A percentile compares a stretch with the other conserved stretches of the same genome.
Evolutionary conservation across 108 stramenopile genomes (phyloP).

Genomic region (Pinguiococcus pyrenoidosus): DNA sequence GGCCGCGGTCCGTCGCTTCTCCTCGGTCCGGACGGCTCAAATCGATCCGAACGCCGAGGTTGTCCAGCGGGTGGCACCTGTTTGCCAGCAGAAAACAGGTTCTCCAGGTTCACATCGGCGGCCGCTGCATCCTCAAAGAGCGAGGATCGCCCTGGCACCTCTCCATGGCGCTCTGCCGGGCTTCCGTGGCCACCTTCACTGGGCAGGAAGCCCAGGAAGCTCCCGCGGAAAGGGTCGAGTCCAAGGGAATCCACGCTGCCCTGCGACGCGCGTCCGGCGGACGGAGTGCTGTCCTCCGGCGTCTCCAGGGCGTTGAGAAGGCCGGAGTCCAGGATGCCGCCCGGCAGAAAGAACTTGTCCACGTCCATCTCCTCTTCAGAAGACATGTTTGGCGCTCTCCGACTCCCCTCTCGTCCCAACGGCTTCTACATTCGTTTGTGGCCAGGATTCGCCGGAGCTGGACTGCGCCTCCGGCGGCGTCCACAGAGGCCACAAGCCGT

Average conservation of each 20-base stretch:
- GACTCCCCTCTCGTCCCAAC: no score
- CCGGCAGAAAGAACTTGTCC: slow-evolving; percentile 13
- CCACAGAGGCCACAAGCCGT: no score
- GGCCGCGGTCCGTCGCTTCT: neutral
- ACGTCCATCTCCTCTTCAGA: slow-evolving; percentile 14
- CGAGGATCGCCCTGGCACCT: slow-evolving; percentile 2
- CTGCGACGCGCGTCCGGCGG: slow-evolving; percentile 8
- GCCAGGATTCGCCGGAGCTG: no score
- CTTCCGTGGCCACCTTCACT: neutral
- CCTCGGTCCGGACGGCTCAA: no score
- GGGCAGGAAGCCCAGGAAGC: neutral
- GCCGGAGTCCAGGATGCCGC: slow-evolving; percentile 19
- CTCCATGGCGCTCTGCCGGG: neutral
- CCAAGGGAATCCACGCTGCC: slow-evolving; percentile 1
- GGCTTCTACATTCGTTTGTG: no score
- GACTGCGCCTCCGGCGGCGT: no score
- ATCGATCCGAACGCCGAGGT: no score
- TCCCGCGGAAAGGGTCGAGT: neutral
- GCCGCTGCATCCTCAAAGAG: no score
- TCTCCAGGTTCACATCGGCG: no score
- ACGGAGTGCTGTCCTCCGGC: slow-evolving; percentile 7
- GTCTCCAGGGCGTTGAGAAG: slow-evolving; percentile 7
- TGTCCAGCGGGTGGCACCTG: no score
- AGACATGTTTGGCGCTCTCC: no score
- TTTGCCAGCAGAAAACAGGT: no score